These are phyloP conservation scores for Fistulifera solaris DNA, from an alignment of 108 stramenopile species.

Conservation along the genomic window DNA sequence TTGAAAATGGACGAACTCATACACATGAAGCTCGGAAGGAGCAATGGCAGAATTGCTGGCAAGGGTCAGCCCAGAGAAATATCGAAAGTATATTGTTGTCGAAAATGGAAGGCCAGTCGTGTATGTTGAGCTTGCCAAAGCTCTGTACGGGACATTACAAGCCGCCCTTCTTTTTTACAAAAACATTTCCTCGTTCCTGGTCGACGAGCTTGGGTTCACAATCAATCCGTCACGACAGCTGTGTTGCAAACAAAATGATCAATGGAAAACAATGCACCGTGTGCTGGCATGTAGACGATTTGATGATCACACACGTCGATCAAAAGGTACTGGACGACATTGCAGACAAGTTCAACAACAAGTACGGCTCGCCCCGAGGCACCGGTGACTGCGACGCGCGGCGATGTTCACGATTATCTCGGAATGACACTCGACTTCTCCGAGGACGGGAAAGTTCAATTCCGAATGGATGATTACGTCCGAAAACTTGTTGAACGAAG, in stretches of 20 bases:
- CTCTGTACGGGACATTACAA: slow-evolving; percentile 23
- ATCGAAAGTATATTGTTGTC: slow-evolving; percentile 6
- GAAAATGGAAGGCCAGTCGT: slow-evolving; percentile 11
- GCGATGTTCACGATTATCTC: slow-evolving; percentile 20
- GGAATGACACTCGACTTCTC: slow-evolving; percentile 27
- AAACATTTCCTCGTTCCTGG: slow-evolving; percentile 7
- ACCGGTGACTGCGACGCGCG: not conserved
- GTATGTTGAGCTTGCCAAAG: slow-evolving; percentile 16
- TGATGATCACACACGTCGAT: slow-evolving; percentile 28
- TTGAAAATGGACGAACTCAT: slow-evolving; percentile 13
- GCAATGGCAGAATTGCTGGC: not conserved
- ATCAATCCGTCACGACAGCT: slow-evolving; percentile 29
- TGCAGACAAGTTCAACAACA: not conserved
- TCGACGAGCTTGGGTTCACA: slow-evolving; percentile 16
- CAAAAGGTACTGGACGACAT: slow-evolving; percentile 6
- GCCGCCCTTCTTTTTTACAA: slow-evolving; percentile 23
- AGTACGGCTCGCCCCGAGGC: not conserved
- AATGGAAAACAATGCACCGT: slow-evolving; percentile 34
- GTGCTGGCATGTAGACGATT: slow-evolving; percentile 39
- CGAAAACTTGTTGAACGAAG: too few relatives aligned
- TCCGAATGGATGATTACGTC: slow-evolving; percentile 11
- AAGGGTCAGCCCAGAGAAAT: slow-evolving; percentile 1
- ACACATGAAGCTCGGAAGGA: slow-evolving; percentile 9
- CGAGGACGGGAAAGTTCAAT: slow-evolving; percentile 10
- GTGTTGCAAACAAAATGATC: slow-evolving; percentile 31